Percentiles rank a stretch among this genome's conserved stretches.
Evolutionary conservation across 768 basidiomycete genomes (phyloP).

Genomic region (Rhodotorula taiwanensis): DNA sequence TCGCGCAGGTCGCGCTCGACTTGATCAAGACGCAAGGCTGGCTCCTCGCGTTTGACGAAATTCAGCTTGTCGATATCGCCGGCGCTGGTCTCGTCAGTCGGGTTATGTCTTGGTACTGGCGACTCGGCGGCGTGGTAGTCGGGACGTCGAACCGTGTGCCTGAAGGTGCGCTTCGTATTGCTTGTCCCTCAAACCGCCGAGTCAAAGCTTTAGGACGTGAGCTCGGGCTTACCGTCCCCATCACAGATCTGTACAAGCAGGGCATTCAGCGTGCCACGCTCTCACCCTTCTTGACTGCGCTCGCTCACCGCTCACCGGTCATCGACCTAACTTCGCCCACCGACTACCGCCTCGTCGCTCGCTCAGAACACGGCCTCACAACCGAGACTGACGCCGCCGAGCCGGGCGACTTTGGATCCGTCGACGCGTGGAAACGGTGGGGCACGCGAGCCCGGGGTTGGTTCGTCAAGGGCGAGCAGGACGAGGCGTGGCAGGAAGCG

Average conservation of each 20-base stretch:
- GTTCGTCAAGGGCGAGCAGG: constrained; percentile 35
- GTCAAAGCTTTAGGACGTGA: no score
- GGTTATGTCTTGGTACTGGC: constrained; percentile 59
- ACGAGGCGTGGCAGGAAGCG: constrained; percentile 32
- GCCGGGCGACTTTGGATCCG: constrained; percentile 21
- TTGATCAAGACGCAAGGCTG: constrained; percentile 50
- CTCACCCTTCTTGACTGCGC: constrained; percentile 55
- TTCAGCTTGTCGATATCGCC: constrained; percentile 58
- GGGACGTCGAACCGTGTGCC: constrained; percentile 43
- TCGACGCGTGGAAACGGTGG: constrained; percentile 36
- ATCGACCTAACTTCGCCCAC: constrained; percentile 49
- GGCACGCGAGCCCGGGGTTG: constrained; percentile 33
- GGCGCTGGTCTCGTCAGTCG: constrained; percentile 53
- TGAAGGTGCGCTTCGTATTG: constrained; percentile 33
- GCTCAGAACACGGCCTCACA: constrained; percentile 7
- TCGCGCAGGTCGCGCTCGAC: constrained; percentile 50
- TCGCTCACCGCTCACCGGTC: constrained; percentile 54
- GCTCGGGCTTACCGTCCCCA: no score
- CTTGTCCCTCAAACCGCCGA: background rate
- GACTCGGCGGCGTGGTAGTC: constrained; percentile 56
- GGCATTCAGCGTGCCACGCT: constrained; percentile 57
- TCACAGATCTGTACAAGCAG: constrained; percentile 54
- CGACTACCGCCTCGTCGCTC: constrained; percentile 49
- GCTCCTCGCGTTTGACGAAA: constrained; percentile 57
- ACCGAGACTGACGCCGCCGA: constrained; percentile 1